A percentile compares a stretch with the other conserved stretches of the same genome.
Evolutionary conservation across 164 flowering plant species (phyloP).

Genomic region (Magnolia changhungtana): DNA sequence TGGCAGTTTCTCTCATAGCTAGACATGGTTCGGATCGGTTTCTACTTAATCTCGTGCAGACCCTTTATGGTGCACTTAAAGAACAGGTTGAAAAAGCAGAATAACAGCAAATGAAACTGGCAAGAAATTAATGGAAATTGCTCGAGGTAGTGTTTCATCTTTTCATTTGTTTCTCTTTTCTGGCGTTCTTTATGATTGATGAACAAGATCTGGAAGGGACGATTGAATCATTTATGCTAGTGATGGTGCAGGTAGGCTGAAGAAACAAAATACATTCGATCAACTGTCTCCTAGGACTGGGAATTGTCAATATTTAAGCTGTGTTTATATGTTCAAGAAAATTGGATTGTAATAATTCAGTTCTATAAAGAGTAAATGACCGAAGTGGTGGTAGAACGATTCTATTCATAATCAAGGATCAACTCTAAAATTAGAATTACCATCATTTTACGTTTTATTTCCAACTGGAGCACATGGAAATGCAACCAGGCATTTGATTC

Average conservation of each 20-base stretch:
- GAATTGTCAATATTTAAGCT: background rate
- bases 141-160: background rate
- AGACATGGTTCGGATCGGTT: conserved; percentile 75
- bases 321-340: background rate
- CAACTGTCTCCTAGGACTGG: background rate
- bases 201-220: background rate
- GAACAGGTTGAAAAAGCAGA: conserved; percentile 23
- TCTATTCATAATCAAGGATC: background rate
- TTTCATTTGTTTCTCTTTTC: background rate
- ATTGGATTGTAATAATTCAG: background rate
- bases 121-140: background rate
- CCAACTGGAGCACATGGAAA: too few relatives aligned
- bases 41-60: conserved; percentile 64
- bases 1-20: conserved; percentile 76
- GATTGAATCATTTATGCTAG: background rate
- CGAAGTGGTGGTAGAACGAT: background rate
- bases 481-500: too few relatives aligned
- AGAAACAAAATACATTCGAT: background rate
- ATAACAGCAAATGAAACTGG: background rate
- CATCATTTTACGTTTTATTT: too few relatives aligned
- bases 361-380: too few relatives aligned
- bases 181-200: background rate
- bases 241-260: background rate
- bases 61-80: conserved; percentile 40
- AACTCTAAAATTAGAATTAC: too few relatives aligned